phyloP scores from a whole-genome alignment of 164 flowering plant genomes.

The Chimonanthus praecox region DNA sequence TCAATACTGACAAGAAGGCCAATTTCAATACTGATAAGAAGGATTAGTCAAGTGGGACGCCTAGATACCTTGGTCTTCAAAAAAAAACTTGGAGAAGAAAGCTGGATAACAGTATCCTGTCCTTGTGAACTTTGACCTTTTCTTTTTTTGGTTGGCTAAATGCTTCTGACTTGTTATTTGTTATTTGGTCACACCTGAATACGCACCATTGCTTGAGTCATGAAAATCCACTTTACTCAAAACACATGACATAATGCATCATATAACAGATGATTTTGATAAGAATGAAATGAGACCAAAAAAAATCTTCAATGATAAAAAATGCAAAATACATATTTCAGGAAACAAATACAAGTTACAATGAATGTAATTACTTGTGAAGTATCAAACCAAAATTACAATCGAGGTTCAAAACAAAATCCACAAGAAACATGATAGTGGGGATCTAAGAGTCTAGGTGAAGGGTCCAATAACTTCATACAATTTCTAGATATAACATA shows the following conservation, averaged over 20 bases:
- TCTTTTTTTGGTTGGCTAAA: no score
- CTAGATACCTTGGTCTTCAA: no score
- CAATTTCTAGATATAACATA: not conserved
- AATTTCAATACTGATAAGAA: no score
- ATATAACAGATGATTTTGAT: not conserved
- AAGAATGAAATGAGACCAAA: not conserved
- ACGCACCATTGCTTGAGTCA: no score
- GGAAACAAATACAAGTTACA: not conserved
- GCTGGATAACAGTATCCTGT: no score
- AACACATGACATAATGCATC: not conserved
- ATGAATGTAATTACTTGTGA: not conserved
- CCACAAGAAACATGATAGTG: not conserved
- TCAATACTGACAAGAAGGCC: not conserved
- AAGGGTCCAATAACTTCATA: not conserved
- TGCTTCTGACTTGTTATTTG: no score
- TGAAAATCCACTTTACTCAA: no score
- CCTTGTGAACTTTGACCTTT: no score
- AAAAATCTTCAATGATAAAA: not conserved
- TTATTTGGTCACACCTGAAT: no score
- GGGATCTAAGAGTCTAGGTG: constrained; percentile 1
- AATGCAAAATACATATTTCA: not conserved
- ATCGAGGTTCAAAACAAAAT: constrained; percentile 6
- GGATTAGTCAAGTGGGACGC: no score
- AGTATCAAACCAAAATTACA: not conserved
- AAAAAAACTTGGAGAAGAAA: no score